A percentile compares a stretch with the other conserved stretches of the same genome.
Evolutionary conservation across 805 yeast species (phyloP).

Genomic region (Candida verbasci): DNA sequence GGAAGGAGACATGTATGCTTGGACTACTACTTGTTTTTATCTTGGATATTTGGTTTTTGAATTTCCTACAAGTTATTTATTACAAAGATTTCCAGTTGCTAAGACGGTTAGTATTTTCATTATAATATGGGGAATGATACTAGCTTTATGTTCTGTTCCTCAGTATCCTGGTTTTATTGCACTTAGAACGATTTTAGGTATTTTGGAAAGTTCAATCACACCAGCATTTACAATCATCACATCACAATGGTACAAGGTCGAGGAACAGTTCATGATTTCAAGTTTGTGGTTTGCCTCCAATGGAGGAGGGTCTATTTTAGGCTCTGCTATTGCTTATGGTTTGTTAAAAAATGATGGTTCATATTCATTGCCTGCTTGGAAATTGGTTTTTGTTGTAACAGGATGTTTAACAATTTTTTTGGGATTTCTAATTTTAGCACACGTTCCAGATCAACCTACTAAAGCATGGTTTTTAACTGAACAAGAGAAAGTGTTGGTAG

Average conservation of each 20-base stretch:
- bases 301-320: slow-evolving; percentile 34
- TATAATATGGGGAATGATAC: slow-evolving; percentile 59
- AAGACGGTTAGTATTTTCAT: slow-evolving; percentile 46
- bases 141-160: slow-evolving; percentile 51
- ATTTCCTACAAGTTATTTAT: slow-evolving; percentile 39
- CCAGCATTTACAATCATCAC: slow-evolving; percentile 36
- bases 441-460: slow-evolving; percentile 37
- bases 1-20: slow-evolving; percentile 30
- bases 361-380: slow-evolving; percentile 54
- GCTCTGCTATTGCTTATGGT: slow-evolving; percentile 53
- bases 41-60: slow-evolving; percentile 61
- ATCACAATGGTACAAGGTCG: slow-evolving; percentile 30
- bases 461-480: slow-evolving; percentile 35
- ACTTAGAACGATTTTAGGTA: slow-evolving; percentile 35
- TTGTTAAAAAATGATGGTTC: slow-evolving; percentile 31
- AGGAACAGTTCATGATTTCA: slow-evolving; percentile 32
- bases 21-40: slow-evolving; percentile 39
- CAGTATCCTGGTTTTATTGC: slow-evolving; percentile 38
- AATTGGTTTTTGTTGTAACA: slow-evolving; percentile 50
- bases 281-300: slow-evolving; percentile 33
- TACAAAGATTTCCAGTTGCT: slow-evolving; percentile 57
- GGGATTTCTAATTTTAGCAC: slow-evolving; percentile 44
- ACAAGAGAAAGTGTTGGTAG: slow-evolving; percentile 29
- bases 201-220: slow-evolving; percentile 37
- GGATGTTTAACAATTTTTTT: slow-evolving; percentile 55